Evolutionary conservation across 371 early-diverging fungal species (phyloP).

Genomic region (Syncephalastrum monosporum): DNA sequence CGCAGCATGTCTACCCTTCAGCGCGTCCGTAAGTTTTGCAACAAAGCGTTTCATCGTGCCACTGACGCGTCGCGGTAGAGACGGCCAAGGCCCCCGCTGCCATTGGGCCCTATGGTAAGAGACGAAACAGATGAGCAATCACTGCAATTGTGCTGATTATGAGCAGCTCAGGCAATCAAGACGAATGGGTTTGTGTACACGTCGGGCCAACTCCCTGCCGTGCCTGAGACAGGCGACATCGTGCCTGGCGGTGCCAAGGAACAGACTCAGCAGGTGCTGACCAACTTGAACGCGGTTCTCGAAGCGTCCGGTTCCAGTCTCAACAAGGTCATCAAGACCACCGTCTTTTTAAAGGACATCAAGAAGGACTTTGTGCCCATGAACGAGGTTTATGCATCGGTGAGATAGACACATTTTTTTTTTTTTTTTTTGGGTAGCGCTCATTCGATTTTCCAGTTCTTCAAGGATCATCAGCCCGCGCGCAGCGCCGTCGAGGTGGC

Average conservation of each 20-base stretch:
- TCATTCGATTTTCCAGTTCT: conserved; percentile 34
- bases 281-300: conserved; percentile 73
- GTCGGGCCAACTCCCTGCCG: conserved; percentile 61
- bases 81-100: conserved; percentile 17
- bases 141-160: neutral
- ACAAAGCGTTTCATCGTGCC: too few relatives aligned
- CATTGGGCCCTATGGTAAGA: conserved; percentile 17
- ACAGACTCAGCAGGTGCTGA: conserved; percentile 66
- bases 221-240: conserved; percentile 44
- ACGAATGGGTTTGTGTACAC: conserved; percentile 72
- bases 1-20: conserved; percentile 38
- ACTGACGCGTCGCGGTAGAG: conserved; percentile 1
- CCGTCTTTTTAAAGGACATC: conserved; percentile 80
- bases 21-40: conserved; percentile 5
- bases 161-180: conserved; percentile 55
- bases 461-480: conserved; percentile 61
- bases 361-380: conserved; percentile 73
- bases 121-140: neutral
- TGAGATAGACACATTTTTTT: conserved; percentile 11
- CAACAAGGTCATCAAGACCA: conserved; percentile 79
- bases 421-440: neutral
- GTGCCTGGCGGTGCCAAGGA: conserved; percentile 38
- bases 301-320: conserved; percentile 69
- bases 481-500: conserved; percentile 83
- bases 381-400: conserved; percentile 74